Evolutionary conservation across 1,139 yeast species (phyloP).

Genomic region (Eremothecium coryli): DNA sequence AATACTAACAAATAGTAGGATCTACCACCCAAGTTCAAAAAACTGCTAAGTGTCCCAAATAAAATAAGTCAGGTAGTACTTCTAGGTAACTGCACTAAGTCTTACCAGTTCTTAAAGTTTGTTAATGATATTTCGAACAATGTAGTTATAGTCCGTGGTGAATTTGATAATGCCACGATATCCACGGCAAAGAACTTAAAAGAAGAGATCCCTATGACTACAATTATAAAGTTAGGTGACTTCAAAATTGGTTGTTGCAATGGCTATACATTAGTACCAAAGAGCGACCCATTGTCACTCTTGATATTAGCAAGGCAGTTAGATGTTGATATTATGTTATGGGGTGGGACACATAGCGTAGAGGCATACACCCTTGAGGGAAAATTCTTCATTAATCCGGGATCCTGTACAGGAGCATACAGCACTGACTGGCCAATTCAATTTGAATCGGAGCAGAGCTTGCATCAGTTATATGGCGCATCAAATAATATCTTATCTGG

Average conservation of each 20-base stretch:
- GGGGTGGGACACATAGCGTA: constrained; percentile 93
- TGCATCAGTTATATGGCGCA: constrained; percentile 10
- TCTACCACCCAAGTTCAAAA: constrained; percentile 48
- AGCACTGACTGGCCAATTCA: constrained; percentile 47
- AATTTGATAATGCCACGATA: constrained; percentile 39
- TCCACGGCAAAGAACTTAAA: constrained; percentile 50
- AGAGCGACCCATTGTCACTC: constrained; percentile 76
- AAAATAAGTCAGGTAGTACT: constrained; percentile 80
- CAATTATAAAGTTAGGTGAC: constrained; percentile 58
- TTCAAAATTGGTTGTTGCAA: constrained; percentile 77
- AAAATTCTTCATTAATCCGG: constrained; percentile 88
- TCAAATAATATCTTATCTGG: background rate
- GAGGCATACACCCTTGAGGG: constrained; percentile 92
- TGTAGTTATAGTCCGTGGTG: constrained; percentile 74
- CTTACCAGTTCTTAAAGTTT: constrained; percentile 53
- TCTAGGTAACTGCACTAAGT: constrained; percentile 75
- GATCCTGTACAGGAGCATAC: constrained; percentile 91
- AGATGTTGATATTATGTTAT: constrained; percentile 84
- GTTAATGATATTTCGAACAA: constrained; percentile 62
- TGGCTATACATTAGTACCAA: constrained; percentile 79
- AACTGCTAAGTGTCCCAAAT: constrained; percentile 60
- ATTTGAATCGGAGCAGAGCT: constrained; percentile 26
- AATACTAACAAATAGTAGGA: constrained; percentile 25
- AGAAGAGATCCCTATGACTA: constrained; percentile 57
- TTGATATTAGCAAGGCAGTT: constrained; percentile 77